phyloP scores from a whole-genome alignment of 345 rosid genomes.

The Salix suchowensis region DNA sequence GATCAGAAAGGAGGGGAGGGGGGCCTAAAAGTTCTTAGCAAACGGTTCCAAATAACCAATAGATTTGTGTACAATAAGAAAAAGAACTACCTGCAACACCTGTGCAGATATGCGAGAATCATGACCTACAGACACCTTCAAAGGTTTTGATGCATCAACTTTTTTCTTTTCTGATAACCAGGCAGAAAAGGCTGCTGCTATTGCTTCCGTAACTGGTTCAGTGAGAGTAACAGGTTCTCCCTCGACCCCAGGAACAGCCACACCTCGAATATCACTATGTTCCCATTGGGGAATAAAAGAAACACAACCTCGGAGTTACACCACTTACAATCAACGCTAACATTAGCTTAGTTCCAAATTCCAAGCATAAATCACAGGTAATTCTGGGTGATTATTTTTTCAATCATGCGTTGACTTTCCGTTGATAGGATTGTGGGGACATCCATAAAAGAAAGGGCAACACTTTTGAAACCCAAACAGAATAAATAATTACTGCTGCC shows the following conservation, averaged over 20 bases:
- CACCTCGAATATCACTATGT: constrained; percentile 87
- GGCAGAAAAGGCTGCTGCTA: constrained; percentile 85
- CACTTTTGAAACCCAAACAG: background rate
- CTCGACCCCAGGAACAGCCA: constrained; percentile 86
- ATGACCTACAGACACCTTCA: constrained; percentile 80
- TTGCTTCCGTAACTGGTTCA: constrained; percentile 82
- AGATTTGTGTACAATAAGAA: background rate
- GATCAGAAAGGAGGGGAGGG: background rate
- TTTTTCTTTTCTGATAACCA: constrained; percentile 80
- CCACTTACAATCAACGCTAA: background rate
- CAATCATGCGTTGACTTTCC: background rate
- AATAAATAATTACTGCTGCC: background rate
- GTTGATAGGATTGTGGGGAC: background rate
- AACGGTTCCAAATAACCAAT: background rate
- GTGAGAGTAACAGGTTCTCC: constrained; percentile 85
- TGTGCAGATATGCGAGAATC: constrained; percentile 95
- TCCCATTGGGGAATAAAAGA: constrained; percentile 8
- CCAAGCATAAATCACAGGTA: background rate
- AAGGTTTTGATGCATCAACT: constrained; percentile 28
- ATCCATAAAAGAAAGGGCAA: background rate
- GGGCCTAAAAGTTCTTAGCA: background rate
- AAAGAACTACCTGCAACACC: constrained; percentile 47
- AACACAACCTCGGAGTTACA: background rate
- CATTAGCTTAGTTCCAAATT: background rate
- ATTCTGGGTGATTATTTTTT: no score